Conservation (phyloP, 192 early-diverging fungal species). For the Podila clonocystis region DNA sequence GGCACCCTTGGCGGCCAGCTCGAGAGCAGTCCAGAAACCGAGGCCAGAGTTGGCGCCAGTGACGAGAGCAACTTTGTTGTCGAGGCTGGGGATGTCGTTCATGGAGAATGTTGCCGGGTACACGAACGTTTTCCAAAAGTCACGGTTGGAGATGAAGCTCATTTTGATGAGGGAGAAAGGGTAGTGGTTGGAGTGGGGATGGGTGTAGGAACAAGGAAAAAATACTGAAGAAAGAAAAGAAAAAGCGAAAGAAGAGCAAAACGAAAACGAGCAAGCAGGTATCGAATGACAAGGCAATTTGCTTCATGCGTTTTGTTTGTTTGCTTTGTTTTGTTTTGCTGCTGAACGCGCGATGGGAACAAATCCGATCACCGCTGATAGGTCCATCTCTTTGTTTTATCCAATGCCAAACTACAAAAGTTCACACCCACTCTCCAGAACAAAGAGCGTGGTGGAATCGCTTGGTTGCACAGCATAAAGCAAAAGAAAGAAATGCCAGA, state of each 20-base stretch:
- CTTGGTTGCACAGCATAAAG: too few species aligned
- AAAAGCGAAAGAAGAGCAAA: not conserved
- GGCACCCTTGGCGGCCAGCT: slow-evolving; percentile 16
- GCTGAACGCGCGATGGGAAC: too few species aligned
- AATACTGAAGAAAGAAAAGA: not conserved
- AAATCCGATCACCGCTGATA: too few species aligned
- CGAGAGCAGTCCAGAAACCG: slow-evolving; percentile 17
- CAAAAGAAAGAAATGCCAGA: too few species aligned
- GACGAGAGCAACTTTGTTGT: slow-evolving; percentile 52
- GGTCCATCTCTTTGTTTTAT: too few species aligned
- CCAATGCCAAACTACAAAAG: too few species aligned
- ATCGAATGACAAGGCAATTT: not conserved
- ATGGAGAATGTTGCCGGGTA: not conserved
- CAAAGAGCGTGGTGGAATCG: too few species aligned
- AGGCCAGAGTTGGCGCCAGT: slow-evolving; percentile 56
- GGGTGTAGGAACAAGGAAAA: not conserved
- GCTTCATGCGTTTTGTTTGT: too few species aligned
- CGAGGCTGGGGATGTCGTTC: slow-evolving; percentile 30
- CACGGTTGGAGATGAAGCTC: not conserved
- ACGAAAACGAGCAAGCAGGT: not conserved
- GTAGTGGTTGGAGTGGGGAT: not conserved
- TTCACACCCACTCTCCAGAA: too few species aligned
- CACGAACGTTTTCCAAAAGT: slow-evolving; percentile 2
- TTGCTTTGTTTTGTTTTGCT: too few species aligned
- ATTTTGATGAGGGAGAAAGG: not conserved